phyloP scores from a whole-genome alignment of 495 filamentous ascomycete genomes.

The Filosporella fistucella region DNA sequence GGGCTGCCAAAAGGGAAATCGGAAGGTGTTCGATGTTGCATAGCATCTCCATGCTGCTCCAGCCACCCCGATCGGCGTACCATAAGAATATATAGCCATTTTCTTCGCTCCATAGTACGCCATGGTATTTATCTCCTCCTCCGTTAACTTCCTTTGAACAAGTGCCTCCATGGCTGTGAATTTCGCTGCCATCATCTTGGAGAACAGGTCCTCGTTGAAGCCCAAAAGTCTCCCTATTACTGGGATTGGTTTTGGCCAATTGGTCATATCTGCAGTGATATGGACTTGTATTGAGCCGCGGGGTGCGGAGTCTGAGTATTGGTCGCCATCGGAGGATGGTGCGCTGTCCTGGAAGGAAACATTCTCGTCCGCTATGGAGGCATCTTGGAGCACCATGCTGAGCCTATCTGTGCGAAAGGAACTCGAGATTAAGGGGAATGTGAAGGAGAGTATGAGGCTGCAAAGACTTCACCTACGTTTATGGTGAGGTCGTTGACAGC shows the following conservation, averaged over 20 bases:
- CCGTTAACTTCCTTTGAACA: conserved; percentile 6
- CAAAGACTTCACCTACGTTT: background rate
- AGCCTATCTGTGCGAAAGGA: background rate
- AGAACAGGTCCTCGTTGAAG: conserved; percentile 4
- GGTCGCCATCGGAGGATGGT: conserved; percentile 19
- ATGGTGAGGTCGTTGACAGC: conserved; percentile 9
- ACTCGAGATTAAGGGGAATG: background rate
- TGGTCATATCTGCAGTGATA: conserved; percentile 12
- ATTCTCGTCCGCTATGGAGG: conserved; percentile 1
- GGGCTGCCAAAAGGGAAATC: conserved; percentile 23
- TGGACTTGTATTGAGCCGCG: background rate
- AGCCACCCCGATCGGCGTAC: conserved; percentile 3
- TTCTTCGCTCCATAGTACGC: conserved; percentile 18
- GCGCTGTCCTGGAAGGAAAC: conserved; percentile 6
- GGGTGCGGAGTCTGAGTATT: conserved; percentile 11
- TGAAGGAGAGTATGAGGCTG: background rate
- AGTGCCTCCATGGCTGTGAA: background rate
- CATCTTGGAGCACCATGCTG: conserved; percentile 22
- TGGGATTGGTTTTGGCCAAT: conserved; percentile 13
- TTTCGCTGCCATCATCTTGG: background rate
- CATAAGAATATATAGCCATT: conserved; percentile 18
- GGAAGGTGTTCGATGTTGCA: conserved; percentile 7
- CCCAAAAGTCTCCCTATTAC: conserved; percentile 18
- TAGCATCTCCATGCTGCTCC: conserved; percentile 17
- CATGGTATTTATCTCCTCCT: conserved; percentile 18